These are phyloP conservation scores for Penicillium bialowiezense DNA, from an alignment of 495 filamentous ascomycete genomes.

Conservation along the genomic window DNA sequence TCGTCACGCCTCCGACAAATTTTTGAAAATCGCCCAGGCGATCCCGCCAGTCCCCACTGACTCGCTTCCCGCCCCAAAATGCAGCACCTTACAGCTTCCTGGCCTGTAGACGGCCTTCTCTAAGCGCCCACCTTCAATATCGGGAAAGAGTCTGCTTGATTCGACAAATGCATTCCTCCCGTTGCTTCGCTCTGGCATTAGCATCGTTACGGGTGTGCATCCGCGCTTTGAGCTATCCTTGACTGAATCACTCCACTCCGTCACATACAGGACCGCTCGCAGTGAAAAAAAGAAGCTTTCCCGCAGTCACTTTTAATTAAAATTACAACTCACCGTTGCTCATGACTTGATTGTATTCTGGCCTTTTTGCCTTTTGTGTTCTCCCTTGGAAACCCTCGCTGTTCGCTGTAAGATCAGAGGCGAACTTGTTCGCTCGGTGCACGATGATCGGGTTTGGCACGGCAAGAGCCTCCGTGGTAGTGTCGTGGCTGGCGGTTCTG, in stretches of 20 bases:
- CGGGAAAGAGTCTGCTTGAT: slow-evolving; percentile 15
- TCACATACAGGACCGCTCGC: slow-evolving; percentile 9
- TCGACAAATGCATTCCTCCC: slow-evolving; percentile 16
- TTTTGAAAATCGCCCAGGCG: too few species aligned
- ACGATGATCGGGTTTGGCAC: slow-evolving; percentile 14
- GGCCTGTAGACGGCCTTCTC: slow-evolving; percentile 21
- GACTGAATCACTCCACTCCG: slow-evolving; percentile 12
- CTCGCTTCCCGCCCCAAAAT: background rate
- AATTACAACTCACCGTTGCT: slow-evolving; percentile 6
- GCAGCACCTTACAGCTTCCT: too few species aligned
- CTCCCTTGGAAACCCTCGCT: slow-evolving; percentile 2
- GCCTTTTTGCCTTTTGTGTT: slow-evolving; percentile 13
- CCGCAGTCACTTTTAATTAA: slow-evolving; percentile 3
- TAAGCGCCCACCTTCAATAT: slow-evolving; percentile 21
- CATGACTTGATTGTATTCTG: slow-evolving; percentile 22
- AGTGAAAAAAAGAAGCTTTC: slow-evolving; percentile 32
- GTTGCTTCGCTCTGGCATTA: background rate
- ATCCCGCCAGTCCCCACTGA: slow-evolving; percentile 12
- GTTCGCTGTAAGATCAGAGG: slow-evolving; percentile 6
- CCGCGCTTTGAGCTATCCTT: background rate
- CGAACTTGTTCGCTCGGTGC: slow-evolving; percentile 4
- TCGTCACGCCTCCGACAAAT: slow-evolving; percentile 25
- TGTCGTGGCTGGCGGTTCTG: slow-evolving; percentile 13
- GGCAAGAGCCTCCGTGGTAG: slow-evolving; percentile 3
- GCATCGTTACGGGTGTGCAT: slow-evolving; percentile 14